Evolutionary conservation across 2,329 filamentous ascomycete genomes (phyloP), one percentile per base, ranked within the genome.

Genomic region (Fusarium ambrosium): DNA sequence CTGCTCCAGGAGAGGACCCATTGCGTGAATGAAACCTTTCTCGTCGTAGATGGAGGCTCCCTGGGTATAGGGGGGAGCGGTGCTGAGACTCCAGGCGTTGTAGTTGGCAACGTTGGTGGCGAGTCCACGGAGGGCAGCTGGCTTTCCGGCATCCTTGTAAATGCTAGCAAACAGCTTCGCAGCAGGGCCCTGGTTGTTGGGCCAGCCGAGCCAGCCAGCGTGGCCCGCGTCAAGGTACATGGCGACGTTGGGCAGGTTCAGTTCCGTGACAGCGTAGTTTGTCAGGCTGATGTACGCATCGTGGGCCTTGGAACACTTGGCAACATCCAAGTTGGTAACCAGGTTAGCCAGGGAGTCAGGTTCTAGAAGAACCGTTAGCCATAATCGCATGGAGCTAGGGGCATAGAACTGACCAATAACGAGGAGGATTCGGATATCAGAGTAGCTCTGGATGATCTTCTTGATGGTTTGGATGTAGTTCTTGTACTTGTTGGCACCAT

Each of bases 31-130:
- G 82, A 91, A 95, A 80, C 87, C 87, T 68, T 80, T 87, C 77
- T 86, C 85, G 74, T 91, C 89, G 75, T 87, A 89, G 77, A 86
- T 84, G 68, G 81, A 77, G 81, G 89, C 87, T 77, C 83, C 81
- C 72, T 67, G 80, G 4, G 87, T 87, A 81, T 87, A 89, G 4
- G 83, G 79, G 5, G 87, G 86, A 27, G 87, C 78, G 2, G 80
- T 77, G 69, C 76, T 74, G 34, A 86, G 76, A 71, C 80, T 82
- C 84, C 85, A 89, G 34, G 79, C 84, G 77, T 90, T 90, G 83
- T 89, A 90, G 84, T 89, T 89, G 73, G 88, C 84, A n/a, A 90
- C 87, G 80, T 90, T 90, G 77, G 88, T 90, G 32, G 85, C 87
- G 58, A 90, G 82, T 64, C 89, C 89, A 64, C 89, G 87, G 62